phyloP scores from a whole-genome alignment of 306 rosid species.

The Calophaca sinica region DNA sequence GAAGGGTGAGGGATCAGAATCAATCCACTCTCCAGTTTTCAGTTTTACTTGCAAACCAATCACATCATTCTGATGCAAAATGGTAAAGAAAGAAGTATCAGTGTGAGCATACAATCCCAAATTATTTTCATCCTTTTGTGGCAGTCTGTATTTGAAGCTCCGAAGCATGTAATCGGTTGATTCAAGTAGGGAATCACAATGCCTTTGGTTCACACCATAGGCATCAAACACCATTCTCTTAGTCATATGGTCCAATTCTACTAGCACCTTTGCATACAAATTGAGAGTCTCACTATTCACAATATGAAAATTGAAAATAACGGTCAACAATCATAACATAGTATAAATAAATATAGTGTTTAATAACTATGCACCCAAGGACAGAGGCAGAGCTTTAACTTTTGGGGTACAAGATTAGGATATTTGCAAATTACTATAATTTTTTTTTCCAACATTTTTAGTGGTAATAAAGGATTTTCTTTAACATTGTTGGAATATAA shows the following conservation, averaged over 20 bases:
- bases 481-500: too few species aligned
- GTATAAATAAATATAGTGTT: too few species aligned
- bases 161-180: conserved; percentile 47
- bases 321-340: too few species aligned
- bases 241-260: conserved; percentile 44
- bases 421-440: too few species aligned
- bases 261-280: conserved; percentile 47
- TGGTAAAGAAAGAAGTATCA: conserved; percentile 47
- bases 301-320: neutral
- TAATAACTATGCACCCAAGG: too few species aligned
- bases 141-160: conserved; percentile 45
- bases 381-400: too few species aligned
- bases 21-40: conserved; percentile 48
- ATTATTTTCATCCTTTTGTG: conserved; percentile 27
- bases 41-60: conserved; percentile 48
- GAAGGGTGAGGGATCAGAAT: conserved; percentile 45
- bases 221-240: conserved; percentile 46
- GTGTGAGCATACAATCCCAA: conserved; percentile 49
- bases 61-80: conserved; percentile 50
- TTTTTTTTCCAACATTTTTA: too few species aligned
- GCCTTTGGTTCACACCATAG: conserved; percentile 46
- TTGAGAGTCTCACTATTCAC: too few species aligned
- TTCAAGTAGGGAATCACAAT: conserved; percentile 43
- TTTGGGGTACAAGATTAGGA: too few species aligned
- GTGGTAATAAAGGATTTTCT: too few species aligned